phyloP scores from a whole-genome alignment of 1,284 basidiomycete species.

The Austroboletus rostrupii region DNA sequence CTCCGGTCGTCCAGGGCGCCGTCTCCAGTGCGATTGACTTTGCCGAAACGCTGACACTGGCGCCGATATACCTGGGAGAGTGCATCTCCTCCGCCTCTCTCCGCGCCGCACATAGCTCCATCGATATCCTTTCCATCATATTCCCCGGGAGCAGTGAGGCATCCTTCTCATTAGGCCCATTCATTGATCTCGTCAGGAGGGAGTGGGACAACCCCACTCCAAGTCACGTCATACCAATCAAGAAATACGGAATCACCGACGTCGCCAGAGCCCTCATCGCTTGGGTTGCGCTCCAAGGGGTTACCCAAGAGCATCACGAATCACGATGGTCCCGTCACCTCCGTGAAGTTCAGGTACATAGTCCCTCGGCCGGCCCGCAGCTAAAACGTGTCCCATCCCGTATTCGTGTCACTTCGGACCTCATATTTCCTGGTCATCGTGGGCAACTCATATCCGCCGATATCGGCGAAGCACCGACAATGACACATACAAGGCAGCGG shows the following conservation, averaged over 20 bases:
- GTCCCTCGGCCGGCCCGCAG: conserved; percentile 33
- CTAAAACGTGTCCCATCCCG: conserved; percentile 45
- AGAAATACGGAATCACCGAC: conserved; percentile 58
- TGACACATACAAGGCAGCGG: conserved; percentile 24
- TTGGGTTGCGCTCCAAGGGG: conserved; percentile 73
- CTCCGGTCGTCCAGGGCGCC: conserved; percentile 52
- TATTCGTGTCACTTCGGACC: conserved; percentile 64
- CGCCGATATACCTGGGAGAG: conserved; percentile 69
- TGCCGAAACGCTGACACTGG: conserved; percentile 66
- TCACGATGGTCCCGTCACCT: conserved; percentile 60
- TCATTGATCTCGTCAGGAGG: conserved; percentile 64
- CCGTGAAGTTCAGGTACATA: conserved; percentile 61
- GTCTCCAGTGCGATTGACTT: conserved; percentile 60
- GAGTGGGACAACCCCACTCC: conserved; percentile 63
- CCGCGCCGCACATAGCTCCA: conserved; percentile 65
- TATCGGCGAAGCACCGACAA: conserved; percentile 53
- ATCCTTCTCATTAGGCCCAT: conserved; percentile 73
- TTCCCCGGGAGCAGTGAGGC: conserved; percentile 75
- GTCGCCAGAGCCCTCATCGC: conserved; percentile 66
- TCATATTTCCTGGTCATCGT: conserved; percentile 56
- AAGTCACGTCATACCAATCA: conserved; percentile 52
- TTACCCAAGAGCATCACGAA: conserved; percentile 76
- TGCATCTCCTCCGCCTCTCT: conserved; percentile 73
- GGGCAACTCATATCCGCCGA: conserved; percentile 71
- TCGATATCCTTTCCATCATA: conserved; percentile 66